phyloP scores from a whole-genome alignment of 495 filamentous ascomycete genomes.

The Coniosporium apollinis region DNA sequence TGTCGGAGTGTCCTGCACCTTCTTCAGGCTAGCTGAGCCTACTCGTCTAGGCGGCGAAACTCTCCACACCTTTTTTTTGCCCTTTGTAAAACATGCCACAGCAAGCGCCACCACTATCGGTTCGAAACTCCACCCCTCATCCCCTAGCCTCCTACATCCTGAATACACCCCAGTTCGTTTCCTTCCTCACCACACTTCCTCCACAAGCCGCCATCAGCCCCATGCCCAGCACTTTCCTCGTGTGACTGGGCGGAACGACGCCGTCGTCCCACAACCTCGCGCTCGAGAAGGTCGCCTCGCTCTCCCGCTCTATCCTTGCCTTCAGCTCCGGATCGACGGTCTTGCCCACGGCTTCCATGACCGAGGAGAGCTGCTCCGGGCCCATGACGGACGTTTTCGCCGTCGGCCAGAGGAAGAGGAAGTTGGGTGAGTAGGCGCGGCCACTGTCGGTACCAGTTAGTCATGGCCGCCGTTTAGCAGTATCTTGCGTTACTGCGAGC shows the following conservation, averaged over 20 bases:
- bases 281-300: slow-evolving; percentile 69
- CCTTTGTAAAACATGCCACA: too few relatives aligned
- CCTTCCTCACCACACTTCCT: slow-evolving; percentile 32
- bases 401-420: slow-evolving; percentile 97
- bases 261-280: slow-evolving; percentile 95
- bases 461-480: too few relatives aligned
- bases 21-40: too few relatives aligned
- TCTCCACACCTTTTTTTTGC: too few relatives aligned
- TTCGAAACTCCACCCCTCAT: too few relatives aligned
- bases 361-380: slow-evolving; percentile 72
- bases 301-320: slow-evolving; percentile 76
- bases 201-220: slow-evolving; percentile 54
- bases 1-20: too few relatives aligned
- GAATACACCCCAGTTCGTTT: slow-evolving; percentile 85
- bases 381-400: slow-evolving; percentile 94
- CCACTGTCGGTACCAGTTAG: slow-evolving; percentile 35
- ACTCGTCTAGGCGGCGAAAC: too few relatives aligned
- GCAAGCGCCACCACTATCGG: too few relatives aligned
- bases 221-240: slow-evolving; percentile 64
- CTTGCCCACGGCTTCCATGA: slow-evolving; percentile 91
- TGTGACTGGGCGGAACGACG: slow-evolving; percentile 79
- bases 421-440: slow-evolving; percentile 77
- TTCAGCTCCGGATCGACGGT: slow-evolving; percentile 66
- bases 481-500: too few relatives aligned
- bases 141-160: too few relatives aligned